Evolutionary conservation across 1,139 yeast species (phyloP).

Genomic region (Groenewaldozyma auringiensis): DNA sequence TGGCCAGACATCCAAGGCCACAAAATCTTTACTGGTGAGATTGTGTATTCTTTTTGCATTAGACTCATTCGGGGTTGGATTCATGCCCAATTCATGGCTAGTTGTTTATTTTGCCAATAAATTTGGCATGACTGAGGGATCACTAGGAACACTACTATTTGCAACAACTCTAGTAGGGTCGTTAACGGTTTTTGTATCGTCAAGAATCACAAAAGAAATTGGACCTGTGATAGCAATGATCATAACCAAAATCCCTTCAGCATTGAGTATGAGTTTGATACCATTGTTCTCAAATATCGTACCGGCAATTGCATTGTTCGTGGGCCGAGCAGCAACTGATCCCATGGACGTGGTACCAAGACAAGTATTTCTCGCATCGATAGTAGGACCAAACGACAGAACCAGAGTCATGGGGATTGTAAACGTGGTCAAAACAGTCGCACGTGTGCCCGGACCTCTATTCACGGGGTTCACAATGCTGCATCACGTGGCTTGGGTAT

Average conservation of each 20-base stretch:
- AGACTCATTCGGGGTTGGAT: slow-evolving; percentile 82
- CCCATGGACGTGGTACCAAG: slow-evolving; percentile 92
- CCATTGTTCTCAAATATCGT: slow-evolving; percentile 35
- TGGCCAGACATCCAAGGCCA: slow-evolving; percentile 3
- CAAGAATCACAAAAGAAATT: slow-evolving; percentile 52
- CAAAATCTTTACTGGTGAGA: slow-evolving; percentile 24
- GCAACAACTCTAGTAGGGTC: slow-evolving; percentile 53
- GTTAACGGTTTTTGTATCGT: slow-evolving; percentile 60
- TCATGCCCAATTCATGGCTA: slow-evolving; percentile 83
- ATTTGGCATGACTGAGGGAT: slow-evolving; percentile 25
- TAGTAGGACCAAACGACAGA: slow-evolving; percentile 55
- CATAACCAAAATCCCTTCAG: slow-evolving; percentile 74
- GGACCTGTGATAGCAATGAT: slow-evolving; percentile 80
- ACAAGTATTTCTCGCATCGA: slow-evolving; percentile 64
- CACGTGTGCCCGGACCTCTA: slow-evolving; percentile 73
- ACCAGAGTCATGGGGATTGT: slow-evolving; percentile 79
- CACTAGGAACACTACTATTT: slow-evolving; percentile 50
- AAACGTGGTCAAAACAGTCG: slow-evolving; percentile 77
- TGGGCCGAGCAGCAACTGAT: slow-evolving; percentile 48
- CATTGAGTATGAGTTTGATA: slow-evolving; percentile 50
- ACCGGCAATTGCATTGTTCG: slow-evolving; percentile 32
- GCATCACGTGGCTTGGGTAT: slow-evolving; percentile 41
- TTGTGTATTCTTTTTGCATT: slow-evolving; percentile 50
- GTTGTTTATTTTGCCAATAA: slow-evolving; percentile 56
- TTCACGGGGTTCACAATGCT: slow-evolving; percentile 70